Percentiles rank a stretch among this genome's conserved stretches.
phyloP scores from a whole-genome alignment of 2,329 filamentous ascomycete species.

The Ophiostoma perfectum region DNA sequence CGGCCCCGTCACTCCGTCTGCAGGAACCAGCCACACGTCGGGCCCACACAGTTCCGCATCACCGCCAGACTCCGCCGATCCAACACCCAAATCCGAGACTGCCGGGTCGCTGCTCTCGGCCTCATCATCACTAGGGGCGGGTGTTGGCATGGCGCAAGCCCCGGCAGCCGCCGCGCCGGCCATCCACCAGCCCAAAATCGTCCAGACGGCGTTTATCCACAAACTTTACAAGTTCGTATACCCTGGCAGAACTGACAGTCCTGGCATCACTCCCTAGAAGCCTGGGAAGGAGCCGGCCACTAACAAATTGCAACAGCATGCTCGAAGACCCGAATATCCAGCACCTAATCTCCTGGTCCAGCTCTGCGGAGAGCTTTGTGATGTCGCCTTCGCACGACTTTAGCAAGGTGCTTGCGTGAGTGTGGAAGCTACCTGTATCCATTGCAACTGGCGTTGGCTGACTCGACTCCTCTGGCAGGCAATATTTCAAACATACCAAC shows the following conservation, averaged over 20 bases:
- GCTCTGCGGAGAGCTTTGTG: conserved; percentile 90
- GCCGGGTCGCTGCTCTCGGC: conserved; percentile 37
- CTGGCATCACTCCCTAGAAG: no score
- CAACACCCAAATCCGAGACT: conserved; percentile 35
- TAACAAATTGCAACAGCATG: conserved; percentile 59
- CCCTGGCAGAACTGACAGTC: no score
- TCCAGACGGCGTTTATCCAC: conserved; percentile 97
- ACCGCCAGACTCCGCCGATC: conserved; percentile 21
- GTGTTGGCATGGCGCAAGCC: conserved; percentile 26
- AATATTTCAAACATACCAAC: conserved; percentile 99
- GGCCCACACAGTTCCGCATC: conserved; percentile 12
- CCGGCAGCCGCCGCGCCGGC: conserved; percentile 58
- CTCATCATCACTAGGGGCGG: background rate
- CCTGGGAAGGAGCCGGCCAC: no score
- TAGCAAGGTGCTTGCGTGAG: conserved; percentile 94
- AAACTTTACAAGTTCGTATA: conserved; percentile 82
- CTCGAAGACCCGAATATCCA: conserved; percentile 89
- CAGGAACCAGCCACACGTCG: background rate
- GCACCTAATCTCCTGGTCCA: conserved; percentile 95
- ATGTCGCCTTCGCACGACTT: conserved; percentile 98
- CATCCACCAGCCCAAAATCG: conserved; percentile 90
- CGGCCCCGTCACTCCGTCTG: background rate
- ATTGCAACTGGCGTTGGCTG: conserved; percentile 13
- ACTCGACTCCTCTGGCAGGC: conserved; percentile 46
- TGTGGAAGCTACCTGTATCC: conserved; percentile 29